Conservation (phyloP, 345 rosid species). For the Rhodamnia argentea region DNA sequence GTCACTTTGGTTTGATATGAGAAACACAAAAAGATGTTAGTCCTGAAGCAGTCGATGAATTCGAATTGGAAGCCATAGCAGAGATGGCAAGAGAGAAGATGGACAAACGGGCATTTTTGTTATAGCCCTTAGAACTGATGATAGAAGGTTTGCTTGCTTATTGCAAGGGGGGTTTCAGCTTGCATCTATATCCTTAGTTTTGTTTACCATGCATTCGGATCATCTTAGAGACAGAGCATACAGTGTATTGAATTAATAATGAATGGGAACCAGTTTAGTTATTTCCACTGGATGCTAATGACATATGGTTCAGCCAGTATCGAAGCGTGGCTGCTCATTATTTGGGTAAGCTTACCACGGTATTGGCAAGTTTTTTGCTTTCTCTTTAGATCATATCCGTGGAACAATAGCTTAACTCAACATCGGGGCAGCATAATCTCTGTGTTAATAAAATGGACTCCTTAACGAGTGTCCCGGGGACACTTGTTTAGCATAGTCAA, state of each 20-base stretch:
- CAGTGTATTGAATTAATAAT: background rate
- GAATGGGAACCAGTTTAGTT: background rate
- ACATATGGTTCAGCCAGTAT: background rate
- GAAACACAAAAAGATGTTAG: background rate
- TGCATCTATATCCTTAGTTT: background rate
- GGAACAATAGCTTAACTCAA: background rate
- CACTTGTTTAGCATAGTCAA: background rate
- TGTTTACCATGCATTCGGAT: background rate
- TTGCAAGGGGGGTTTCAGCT: background rate
- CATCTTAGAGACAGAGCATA: background rate
- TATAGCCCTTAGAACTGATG: background rate
- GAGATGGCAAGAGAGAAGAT: background rate
- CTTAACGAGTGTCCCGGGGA: background rate
- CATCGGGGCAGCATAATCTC: background rate
- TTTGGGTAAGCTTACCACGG: background rate
- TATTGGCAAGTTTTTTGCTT: background rate
- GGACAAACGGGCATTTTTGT: background rate
- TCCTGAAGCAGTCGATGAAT: rapidly evolving
- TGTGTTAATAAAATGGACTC: background rate
- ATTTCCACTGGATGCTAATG: background rate
- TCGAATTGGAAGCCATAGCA: background rate
- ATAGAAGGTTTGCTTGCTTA: background rate
- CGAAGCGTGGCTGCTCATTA: background rate
- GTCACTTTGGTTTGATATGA: background rate
- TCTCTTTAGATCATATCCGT: background rate